Base-by-base conservation (phyloP, 345 rosid species). In the Aquilaria malaccensis region DNA sequence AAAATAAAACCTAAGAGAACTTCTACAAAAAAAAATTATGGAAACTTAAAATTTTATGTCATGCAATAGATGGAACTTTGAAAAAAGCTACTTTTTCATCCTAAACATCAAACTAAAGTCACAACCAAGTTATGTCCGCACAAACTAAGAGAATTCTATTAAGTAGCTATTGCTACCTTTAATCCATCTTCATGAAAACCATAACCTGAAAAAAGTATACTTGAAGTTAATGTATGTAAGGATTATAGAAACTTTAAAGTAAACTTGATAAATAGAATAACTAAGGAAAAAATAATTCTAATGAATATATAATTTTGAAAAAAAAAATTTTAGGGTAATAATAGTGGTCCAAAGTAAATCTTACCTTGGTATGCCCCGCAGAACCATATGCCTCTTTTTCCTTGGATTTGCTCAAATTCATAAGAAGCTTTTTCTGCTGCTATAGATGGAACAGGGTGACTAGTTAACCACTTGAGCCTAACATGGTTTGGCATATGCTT, bases 101-200 rank as follows among this genome's bases (percentile, higher is more conserved):
- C 22, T 22, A 22, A 22, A 22, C 22, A 22, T 22, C 22, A 22
- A 22, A 22, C 22, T 22, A 22, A 22, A 22, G 22, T 22, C 22
- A 22, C 22, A 22, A 22, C 22, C 22, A 0, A 22, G 22, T 22
- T 22, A 22, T 22, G 22, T 22, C 22, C 22, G 0, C 22, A 22
- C 0, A 22, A 22, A 22, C 22, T 22, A 22, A 22, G 22, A 22
- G 22, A 22, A 22, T 22, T 10, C 30, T 15, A 55, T 49, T 55
- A 41, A 52, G 46, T 14, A 30, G 2, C 43, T 47, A 57, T 56
- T 10, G 5, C 67, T 82, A 72, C 97, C 96, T 87, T 93, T 43
- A 93, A 72, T 65, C 96, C 95, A 55, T 93, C 97, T 77, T 93
- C 97, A 72, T 89, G 99, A 77, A 89, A 93, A 66, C 97, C 99